Percentiles rank a stretch among this genome's conserved stretches.
These are phyloP conservation scores for Penicillium turbatum DNA, from an alignment of 495 filamentous ascomycete species.

Conservation along the genomic window DNA sequence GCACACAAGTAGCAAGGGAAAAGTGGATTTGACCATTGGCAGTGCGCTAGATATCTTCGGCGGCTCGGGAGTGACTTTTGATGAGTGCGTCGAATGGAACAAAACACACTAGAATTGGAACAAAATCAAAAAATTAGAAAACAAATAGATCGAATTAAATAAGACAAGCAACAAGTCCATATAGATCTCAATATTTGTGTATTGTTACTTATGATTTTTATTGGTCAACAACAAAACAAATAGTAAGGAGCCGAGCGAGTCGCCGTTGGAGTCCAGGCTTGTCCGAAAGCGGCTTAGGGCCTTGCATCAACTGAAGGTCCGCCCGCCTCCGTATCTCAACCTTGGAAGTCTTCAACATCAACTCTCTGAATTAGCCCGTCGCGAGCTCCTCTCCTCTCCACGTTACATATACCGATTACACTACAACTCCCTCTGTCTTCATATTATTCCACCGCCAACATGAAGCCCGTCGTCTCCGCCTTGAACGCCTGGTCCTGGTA, in stretches of 20 bases:
- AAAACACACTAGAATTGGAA: conserved; percentile 26
- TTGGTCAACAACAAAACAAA: neutral
- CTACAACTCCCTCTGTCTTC: neutral
- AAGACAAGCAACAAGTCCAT: neutral
- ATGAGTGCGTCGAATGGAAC: conserved; percentile 90
- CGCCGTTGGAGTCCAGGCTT: conserved; percentile 2
- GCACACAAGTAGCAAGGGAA: conserved; percentile 68
- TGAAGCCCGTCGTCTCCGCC: conserved; percentile 88
- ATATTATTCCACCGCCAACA: conserved; percentile 40
- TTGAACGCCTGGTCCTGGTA: conserved; percentile 95
- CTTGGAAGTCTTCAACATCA: conserved; percentile 16
- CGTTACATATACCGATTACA: neutral
- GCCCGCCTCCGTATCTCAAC: conserved; percentile 29
- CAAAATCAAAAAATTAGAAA: neutral
- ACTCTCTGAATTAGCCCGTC: neutral
- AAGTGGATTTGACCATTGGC: conserved; percentile 91
- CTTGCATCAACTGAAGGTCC: conserved; percentile 22
- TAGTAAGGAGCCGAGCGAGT: neutral
- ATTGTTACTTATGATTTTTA: too few species aligned
- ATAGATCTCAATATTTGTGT: too few species aligned
- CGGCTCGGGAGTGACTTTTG: conserved; percentile 76
- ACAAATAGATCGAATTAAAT: neutral
- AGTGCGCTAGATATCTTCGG: conserved; percentile 96
- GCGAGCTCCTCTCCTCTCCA: neutral
- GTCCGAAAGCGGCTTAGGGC: conserved; percentile 36